Evolutionary conservation across 2,329 filamentous ascomycete genomes (phyloP), one percentile per base, ranked within the genome.

Genomic region (Trichoderma simmonsii): DNA sequence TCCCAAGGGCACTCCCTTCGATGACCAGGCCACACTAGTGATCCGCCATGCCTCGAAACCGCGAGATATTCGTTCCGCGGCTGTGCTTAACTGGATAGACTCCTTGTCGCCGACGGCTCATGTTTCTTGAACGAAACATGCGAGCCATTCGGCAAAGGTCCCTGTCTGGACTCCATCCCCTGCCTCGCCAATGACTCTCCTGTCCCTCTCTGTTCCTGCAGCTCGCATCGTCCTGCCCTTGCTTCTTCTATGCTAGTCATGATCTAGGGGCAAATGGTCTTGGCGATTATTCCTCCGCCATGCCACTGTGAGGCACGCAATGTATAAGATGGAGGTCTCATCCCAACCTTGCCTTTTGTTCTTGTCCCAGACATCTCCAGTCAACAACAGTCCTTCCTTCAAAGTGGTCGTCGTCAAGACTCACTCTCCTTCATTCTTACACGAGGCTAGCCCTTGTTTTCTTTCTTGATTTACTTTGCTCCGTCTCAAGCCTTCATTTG

Each of bases 381-480:
- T 71, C 66, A 60, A 67, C 66, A 60, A 67, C 71, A 71, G 74
- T 75, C 72, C 73, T 76, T 76, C 73, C 63, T 74, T 74, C 60
- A 36, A 60, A 72, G 72, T 72, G 64, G 39, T 72, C 74, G 75
- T 77, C 78, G 78, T 81, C 78, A 77, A 79, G 77, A 78, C 77
- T 74, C 78, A 77, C 77, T 73, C 73, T 76, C 77, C 75, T 71
- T 77, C 48, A 73, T 74, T 74, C 72, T 74, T 74, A 75, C 71
- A 73, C 77, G 75, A 80, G 79, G 76, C 77, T 82, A 80, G 81
- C 78, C 83, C 82, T 82, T 77, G 73, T 75, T 77, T 75, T 75
- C 75, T 39, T 71, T 8, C 64, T 70, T 32, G 39, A 30, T 51
- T 61, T 32, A 26, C 21, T 39, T 61, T 67, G 62, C 61, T 70